Conservation (phyloP, 345 rosid genomes). For the Dimocarpus longan region DNA sequence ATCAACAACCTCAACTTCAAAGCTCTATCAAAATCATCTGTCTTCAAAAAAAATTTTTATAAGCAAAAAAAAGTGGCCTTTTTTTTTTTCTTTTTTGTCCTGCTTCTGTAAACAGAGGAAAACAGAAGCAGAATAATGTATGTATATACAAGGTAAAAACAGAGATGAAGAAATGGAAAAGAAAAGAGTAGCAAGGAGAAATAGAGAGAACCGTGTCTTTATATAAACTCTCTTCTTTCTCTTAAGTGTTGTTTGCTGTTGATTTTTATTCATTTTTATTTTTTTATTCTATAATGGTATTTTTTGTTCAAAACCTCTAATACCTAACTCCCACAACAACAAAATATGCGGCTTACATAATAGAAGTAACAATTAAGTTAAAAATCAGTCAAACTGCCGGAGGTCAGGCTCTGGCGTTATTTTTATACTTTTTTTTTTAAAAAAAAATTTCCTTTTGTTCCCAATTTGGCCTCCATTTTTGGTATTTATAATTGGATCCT, state of each 20-base stretch:
- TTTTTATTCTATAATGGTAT: not conserved
- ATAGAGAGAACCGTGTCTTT: constrained; percentile 34
- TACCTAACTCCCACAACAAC: constrained; percentile 22
- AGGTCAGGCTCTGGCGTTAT: not conserved
- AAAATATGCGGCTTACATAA: constrained; percentile 24
- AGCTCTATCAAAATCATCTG: not conserved
- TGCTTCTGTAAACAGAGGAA: constrained; percentile 30
- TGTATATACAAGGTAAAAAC: not conserved
- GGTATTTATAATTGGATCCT: not conserved
- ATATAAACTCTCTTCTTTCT: constrained; percentile 32
- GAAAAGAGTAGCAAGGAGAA: constrained; percentile 25
- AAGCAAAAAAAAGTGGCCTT: not conserved
- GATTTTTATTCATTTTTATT: not conserved
- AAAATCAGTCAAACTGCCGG: not conserved
- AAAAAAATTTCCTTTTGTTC: too few relatives aligned
- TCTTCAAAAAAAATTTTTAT: not conserved
- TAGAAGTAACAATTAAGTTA: not conserved
- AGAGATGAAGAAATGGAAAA: constrained; percentile 18
- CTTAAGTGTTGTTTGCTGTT: not conserved
- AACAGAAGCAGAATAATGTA: constrained; percentile 37
- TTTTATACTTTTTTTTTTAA: too few relatives aligned
- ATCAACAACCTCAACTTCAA: not conserved
- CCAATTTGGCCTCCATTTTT: not conserved
- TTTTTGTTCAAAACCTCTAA: constrained; percentile 7
- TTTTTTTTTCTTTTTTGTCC: not conserved